phyloP scores from a whole-genome alignment of 768 basidiomycete species.

The Pholiota microspora region DNA sequence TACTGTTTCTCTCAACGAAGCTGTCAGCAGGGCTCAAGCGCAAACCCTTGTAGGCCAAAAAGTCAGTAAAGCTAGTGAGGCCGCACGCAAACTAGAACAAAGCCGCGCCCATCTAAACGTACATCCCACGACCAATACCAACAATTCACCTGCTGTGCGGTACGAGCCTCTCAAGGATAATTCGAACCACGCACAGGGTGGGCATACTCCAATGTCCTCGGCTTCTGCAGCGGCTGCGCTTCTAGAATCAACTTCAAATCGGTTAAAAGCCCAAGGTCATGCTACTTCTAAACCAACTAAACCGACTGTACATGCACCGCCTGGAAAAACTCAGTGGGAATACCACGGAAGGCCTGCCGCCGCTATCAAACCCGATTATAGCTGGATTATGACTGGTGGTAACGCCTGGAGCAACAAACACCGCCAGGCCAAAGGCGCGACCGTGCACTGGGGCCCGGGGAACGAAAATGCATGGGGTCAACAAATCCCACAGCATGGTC shows the following conservation, averaged over 20 bases:
- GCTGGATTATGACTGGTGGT: constrained; percentile 26
- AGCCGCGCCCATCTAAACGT: constrained; percentile 13
- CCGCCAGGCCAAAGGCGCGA: constrained; percentile 15
- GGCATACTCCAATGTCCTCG: constrained; percentile 19
- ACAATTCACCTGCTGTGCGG: constrained; percentile 11
- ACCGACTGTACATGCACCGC: constrained; percentile 8
- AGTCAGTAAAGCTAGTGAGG: constrained; percentile 28
- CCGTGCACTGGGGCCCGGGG: constrained; percentile 18
- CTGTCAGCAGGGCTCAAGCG: constrained; percentile 18
- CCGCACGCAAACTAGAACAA: constrained; percentile 24
- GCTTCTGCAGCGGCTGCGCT: constrained; percentile 23
- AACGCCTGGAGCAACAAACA: constrained; percentile 26
- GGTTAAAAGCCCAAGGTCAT: constrained; percentile 8
- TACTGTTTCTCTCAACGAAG: constrained; percentile 18
- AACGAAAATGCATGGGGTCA: constrained; percentile 18
- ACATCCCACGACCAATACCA: constrained; percentile 7
- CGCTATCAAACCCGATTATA: constrained; percentile 20
- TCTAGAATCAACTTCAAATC: constrained; percentile 14
- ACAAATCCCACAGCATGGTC: constrained; percentile 7
- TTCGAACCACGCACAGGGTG: constrained; percentile 10
- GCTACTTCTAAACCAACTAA: constrained; percentile 5
- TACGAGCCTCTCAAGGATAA: constrained; percentile 14
- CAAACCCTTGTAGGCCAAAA: constrained; percentile 14
- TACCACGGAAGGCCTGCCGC: constrained; percentile 18
- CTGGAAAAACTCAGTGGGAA: constrained; percentile 20